Evolutionary conservation across 2,329 filamentous ascomycete genomes (phyloP).

Genomic region (Beauveria bassiana): DNA sequence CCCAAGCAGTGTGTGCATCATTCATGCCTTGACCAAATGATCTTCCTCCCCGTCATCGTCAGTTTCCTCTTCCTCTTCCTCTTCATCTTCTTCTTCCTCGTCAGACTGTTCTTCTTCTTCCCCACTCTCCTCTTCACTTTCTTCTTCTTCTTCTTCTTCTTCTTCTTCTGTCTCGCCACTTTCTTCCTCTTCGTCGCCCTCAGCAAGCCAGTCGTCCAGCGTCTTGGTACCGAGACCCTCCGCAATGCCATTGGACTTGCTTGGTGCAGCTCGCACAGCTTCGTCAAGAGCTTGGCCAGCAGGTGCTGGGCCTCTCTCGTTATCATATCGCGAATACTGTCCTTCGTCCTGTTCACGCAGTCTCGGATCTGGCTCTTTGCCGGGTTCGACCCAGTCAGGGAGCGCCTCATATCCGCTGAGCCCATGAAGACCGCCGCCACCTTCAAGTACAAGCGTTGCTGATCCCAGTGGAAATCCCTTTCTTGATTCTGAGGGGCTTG

Average conservation of each 20-base stretch:
- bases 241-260: slow-evolving; percentile 41
- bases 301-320: slow-evolving; percentile 34
- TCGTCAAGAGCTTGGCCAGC: slow-evolving; percentile 59
- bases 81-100: slow-evolving; percentile 30
- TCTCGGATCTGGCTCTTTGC: slow-evolving; percentile 68
- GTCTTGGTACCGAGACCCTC: slow-evolving; percentile 62
- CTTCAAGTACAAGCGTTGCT: slow-evolving; percentile 75
- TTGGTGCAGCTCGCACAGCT: slow-evolving; percentile 32
- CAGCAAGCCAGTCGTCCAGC: slow-evolving; percentile 87
- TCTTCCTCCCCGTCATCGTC: slow-evolving; percentile 39
- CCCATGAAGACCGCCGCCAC: slow-evolving; percentile 64
- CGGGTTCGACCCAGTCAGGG: slow-evolving; percentile 77
- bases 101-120: slow-evolving; percentile 44
- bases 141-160: slow-evolving; percentile 31
- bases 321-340: slow-evolving; percentile 23
- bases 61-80: slow-evolving; percentile 40
- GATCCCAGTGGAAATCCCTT: slow-evolving; percentile 75
- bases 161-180: slow-evolving; percentile 43
- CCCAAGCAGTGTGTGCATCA: slow-evolving; percentile 13
- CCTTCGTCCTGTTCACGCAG: slow-evolving; percentile 51
- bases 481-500: slow-evolving; percentile 78
- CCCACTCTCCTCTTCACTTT: slow-evolving; percentile 39
- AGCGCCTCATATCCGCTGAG: slow-evolving; percentile 71
- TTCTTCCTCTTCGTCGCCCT: slow-evolving; percentile 51
- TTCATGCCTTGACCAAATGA: slow-evolving; percentile 31